These are phyloP conservation scores for Linum usitatissimum DNA, from an alignment of 345 rosid genomes.

Conservation along the genomic window DNA sequence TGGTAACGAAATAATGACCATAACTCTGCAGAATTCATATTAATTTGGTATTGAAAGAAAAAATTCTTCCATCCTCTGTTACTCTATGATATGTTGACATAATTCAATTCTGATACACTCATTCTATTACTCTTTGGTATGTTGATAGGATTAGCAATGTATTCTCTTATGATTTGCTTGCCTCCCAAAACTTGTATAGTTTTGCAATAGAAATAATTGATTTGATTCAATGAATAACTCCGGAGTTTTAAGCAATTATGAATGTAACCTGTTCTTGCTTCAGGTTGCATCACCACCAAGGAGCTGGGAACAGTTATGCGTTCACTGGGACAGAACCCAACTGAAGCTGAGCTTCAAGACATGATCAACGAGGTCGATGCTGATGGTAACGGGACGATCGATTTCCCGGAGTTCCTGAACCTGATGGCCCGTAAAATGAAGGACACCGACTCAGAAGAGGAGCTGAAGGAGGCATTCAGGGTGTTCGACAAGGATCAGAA, in stretches of 20 bases:
- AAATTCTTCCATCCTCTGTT: not conserved
- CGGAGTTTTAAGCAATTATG: not conserved
- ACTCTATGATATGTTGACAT: not conserved
- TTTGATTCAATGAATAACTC: not conserved
- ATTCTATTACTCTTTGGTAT: not conserved
- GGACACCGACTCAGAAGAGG: slow-evolving; percentile 3
- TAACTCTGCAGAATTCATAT: too few species aligned
- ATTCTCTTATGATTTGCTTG: not conserved
- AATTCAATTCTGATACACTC: not conserved
- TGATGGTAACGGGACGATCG: not conserved
- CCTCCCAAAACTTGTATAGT: not conserved
- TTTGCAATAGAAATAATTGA: not conserved
- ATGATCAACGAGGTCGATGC: slow-evolving; percentile 7
- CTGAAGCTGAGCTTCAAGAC: slow-evolving; percentile 5
- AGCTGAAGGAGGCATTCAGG: slow-evolving; percentile 6
- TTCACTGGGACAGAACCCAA: slow-evolving; percentile 6
- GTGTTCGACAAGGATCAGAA: slow-evolving; percentile 7
- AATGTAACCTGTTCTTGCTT: too few species aligned
- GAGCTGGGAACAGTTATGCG: slow-evolving; percentile 7
- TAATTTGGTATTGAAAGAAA: too few species aligned
- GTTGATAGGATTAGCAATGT: not conserved
- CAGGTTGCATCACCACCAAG: slow-evolving; percentile 8
- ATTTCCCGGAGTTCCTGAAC: slow-evolving; percentile 7
- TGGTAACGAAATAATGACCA: too few species aligned
- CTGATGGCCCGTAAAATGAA: slow-evolving; percentile 7